Base-by-base conservation (phyloP, 73 alveolate species). In the Tetrahymena borealis region DNA sequence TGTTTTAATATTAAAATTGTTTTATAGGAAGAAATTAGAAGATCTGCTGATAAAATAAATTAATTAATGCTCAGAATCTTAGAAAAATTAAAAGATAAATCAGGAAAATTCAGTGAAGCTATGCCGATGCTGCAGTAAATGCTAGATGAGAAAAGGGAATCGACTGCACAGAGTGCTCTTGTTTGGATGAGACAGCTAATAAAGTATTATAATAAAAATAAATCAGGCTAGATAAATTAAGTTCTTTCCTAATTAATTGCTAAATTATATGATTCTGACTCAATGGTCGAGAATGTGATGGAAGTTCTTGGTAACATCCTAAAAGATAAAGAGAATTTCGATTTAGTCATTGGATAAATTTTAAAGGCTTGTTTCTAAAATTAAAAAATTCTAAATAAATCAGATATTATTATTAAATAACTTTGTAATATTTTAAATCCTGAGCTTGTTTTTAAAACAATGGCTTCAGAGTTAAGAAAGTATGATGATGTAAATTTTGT, bases 161-260 rank as follows among this genome's bases (percentile, higher is more conserved):
- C 60, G 12, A 93, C 95, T 31, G 95, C 95, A 39, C 93, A 93
- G 40, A 37, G 93, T 28, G 95, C 95, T n/a, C 91, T 93, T 28
- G 91, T 93, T 11, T 93, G 95, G 95, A 93, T 93, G 95, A 93
- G 91, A 93, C 90, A 93, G 32, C 39, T 93, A 39, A 79, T 93
- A 39, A 90, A 93, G 79, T 79, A 33, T 28, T 93, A 93, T 79
- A 79, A 91, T 39, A 92, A 93, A 18, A 79, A 33, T 6, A 43
- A 79, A 12, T 85, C 91, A 16, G 93, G 93, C 28, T 32, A 79
- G 32, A 93, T 93, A 0, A 91, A 93, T 40, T 90, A 93, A 79
- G 91, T 93, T 16, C 91, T 93, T 79, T 33, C 95, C 40, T 79
- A 78, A 24, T 41, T 93, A 28, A 93, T 93, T 85, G 95, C 90